These are phyloP conservation scores for Metarhizium sp. DNA, from an alignment of 2,329 filamentous ascomycete species.

Conservation along the genomic window DNA sequence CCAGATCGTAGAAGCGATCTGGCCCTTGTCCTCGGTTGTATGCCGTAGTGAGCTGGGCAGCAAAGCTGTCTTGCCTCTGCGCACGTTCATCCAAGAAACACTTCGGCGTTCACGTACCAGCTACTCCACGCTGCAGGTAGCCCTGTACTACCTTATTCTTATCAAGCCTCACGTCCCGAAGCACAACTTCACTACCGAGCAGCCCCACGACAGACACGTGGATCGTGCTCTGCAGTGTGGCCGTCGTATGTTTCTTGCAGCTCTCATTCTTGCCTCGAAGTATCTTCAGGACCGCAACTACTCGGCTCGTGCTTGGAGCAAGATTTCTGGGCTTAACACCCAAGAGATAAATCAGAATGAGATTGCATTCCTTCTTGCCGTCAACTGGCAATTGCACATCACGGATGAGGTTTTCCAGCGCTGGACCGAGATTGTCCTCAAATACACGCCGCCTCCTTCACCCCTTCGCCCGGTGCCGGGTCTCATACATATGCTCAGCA, in stretches of 20 bases:
- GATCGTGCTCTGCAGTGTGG: constrained; percentile 85
- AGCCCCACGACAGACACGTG: constrained; percentile 61
- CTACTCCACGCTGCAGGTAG: constrained; percentile 95
- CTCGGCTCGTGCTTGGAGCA: constrained; percentile 95
- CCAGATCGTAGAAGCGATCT: constrained; percentile 94
- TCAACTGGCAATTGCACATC: constrained; percentile 93
- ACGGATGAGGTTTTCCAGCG: constrained; percentile 79
- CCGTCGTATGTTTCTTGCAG: constrained; percentile 92
- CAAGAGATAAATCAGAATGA: constrained; percentile 96
- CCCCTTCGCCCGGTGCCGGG: constrained; percentile 43
- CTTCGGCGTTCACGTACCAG: constrained; percentile 89
- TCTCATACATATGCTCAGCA: constrained; percentile 35
- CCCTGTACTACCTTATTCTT: constrained; percentile 89
- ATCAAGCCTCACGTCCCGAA: constrained; percentile 84
- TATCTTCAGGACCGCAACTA: constrained; percentile 98
- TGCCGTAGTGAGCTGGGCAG: constrained; percentile 63
- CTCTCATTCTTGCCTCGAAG: constrained; percentile 92
- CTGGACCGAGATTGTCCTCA: constrained; percentile 88
- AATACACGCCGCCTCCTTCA: constrained; percentile 65
- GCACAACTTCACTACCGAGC: constrained; percentile 79
- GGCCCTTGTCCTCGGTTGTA: constrained; percentile 79
- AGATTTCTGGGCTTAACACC: constrained; percentile 93
- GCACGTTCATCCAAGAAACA: constrained; percentile 96
- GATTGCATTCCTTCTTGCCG: constrained; percentile 78
- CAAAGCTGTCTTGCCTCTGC: constrained; percentile 76